Evolutionary conservation across 2,329 filamentous ascomycete species (phyloP).

Genomic region (Cercospora sp.): DNA sequence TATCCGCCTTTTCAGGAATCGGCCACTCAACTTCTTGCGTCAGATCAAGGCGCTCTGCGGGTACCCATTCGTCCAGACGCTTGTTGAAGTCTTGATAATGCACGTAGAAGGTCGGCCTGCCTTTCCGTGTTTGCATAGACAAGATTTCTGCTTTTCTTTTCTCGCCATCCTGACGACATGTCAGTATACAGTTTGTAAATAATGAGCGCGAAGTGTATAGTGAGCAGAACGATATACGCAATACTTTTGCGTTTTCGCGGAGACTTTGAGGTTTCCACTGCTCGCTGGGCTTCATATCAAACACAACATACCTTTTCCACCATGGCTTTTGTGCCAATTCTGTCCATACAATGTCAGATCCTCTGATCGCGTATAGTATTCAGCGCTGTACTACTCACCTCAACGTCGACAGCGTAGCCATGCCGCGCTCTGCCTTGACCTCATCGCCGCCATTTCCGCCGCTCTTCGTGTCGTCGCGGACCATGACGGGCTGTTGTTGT

Average conservation of each 20-base stretch:
- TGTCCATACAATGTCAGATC: slow-evolving; percentile 39
- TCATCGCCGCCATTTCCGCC: slow-evolving; percentile 36
- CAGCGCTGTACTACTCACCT: slow-evolving; percentile 55
- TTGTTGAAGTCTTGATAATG: slow-evolving; percentile 99
- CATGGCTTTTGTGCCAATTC: slow-evolving; percentile 66
- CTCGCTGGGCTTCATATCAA: slow-evolving; percentile 29
- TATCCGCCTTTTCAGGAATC: slow-evolving; percentile 83
- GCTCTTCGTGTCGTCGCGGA: slow-evolving; percentile 48
- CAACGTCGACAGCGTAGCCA: slow-evolving; percentile 81
- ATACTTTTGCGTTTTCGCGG: not conserved
- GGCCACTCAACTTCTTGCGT: slow-evolving; percentile 94
- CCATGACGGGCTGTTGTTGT: slow-evolving; percentile 47
- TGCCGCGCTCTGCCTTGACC: slow-evolving; percentile 67
- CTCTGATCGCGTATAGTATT: not conserved
- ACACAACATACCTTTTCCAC: slow-evolving; percentile 63
- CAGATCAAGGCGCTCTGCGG: slow-evolving; percentile 79
- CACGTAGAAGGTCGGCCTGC: slow-evolving; percentile 86
- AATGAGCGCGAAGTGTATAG: not conserved
- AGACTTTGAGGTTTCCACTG: not conserved
- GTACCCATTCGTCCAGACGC: slow-evolving; percentile 83
- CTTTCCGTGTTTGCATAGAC: slow-evolving; percentile 88
- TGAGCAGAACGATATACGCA: not conserved
- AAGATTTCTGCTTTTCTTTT: slow-evolving; percentile 91
- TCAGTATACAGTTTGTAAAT: slow-evolving; percentile 1
- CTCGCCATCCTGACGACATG: slow-evolving; percentile 64